Base-by-base conservation (phyloP, 495 filamentous ascomycete species). In the Penicillium salamii region DNA sequence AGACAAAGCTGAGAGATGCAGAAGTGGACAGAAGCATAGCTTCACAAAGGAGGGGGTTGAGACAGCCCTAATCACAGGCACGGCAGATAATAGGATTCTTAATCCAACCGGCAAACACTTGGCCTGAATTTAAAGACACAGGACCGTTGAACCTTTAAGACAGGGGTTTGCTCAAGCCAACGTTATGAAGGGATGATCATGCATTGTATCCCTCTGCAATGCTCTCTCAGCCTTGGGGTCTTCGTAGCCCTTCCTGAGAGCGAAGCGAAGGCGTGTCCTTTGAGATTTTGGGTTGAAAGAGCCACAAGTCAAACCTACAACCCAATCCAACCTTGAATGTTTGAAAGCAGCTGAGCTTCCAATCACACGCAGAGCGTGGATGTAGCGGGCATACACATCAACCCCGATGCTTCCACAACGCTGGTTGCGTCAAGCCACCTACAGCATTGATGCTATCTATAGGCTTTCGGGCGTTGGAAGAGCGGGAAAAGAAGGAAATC, bases 351-450 rank as follows among this genome's bases (percentile, higher is more conserved):
- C 6, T 50, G 35, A 48, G 7, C 32, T 42, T 15, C 49, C 49
- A 52, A 52, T 52, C 49, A 52, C 9, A 45, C 12, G 4, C 7
- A n/a, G 41, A 21, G 34, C 33, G 49, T 52, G 49, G 32, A 11
- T 31, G 8, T 43, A 38, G 41, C 11, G 20, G 33, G 20, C 12
- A 38, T 37, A 51, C 33, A 44, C 18, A 32, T 45, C 49, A n/a
- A 52, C 24, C 15, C 11, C 8, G 17, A 35, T 52, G 23, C 20
- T 45, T 20, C 49, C 49, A 52, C 49, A 6, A 15, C 26, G 29
- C 26, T 48, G 38, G 7, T 50, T 50, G 47, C 38, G 36, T 35
- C 47, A 35, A 50, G 47, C 38, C 47, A 34, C 46, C 46, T 21
- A 34, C 47, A 34, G 31, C 35, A 33, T 50, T 28, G 3, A 28